phyloP scores from a whole-genome alignment of 1,139 yeast genomes.

The Yamadazyma triangularis region DNA sequence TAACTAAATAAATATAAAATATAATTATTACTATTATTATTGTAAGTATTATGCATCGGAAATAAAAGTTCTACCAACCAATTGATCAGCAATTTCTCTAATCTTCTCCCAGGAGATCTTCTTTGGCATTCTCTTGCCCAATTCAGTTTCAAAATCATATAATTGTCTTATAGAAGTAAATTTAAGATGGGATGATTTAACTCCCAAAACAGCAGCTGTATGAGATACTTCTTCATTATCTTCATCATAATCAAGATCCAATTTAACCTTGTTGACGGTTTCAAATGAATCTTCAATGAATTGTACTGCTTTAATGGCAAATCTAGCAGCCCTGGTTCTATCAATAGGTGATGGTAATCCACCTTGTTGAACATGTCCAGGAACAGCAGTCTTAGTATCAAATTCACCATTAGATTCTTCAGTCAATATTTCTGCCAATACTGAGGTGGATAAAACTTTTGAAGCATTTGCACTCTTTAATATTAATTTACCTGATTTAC shows the following conservation, averaged over 20 bases:
- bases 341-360: conserved; percentile 94
- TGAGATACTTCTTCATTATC: conserved; percentile 34
- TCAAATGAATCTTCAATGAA: conserved; percentile 60
- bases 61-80: conserved; percentile 81
- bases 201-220: conserved; percentile 86
- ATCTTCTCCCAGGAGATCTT: conserved; percentile 75
- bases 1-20: too few species aligned
- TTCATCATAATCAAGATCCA: conserved; percentile 28
- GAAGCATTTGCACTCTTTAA: conserved; percentile 70
- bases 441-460: conserved; percentile 59
- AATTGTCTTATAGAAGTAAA: conserved; percentile 71
- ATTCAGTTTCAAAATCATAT: conserved; percentile 83
- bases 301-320: conserved; percentile 82
- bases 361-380: conserved; percentile 95
- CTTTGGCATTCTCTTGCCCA: conserved; percentile 81
- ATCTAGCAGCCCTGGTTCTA: conserved; percentile 86
- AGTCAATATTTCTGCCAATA: conserved; percentile 64
- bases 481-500: conserved; percentile 71
- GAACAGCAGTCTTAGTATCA: conserved; percentile 73
- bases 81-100: conserved; percentile 75
- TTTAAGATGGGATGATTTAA: conserved; percentile 70
- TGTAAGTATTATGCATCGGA: too few species aligned
- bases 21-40: too few species aligned
- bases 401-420: conserved; percentile 64
- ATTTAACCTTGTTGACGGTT: conserved; percentile 18